Evolutionary conservation across 805 yeast genomes (phyloP).

Genomic region (Saccharomyces paradoxus): DNA sequence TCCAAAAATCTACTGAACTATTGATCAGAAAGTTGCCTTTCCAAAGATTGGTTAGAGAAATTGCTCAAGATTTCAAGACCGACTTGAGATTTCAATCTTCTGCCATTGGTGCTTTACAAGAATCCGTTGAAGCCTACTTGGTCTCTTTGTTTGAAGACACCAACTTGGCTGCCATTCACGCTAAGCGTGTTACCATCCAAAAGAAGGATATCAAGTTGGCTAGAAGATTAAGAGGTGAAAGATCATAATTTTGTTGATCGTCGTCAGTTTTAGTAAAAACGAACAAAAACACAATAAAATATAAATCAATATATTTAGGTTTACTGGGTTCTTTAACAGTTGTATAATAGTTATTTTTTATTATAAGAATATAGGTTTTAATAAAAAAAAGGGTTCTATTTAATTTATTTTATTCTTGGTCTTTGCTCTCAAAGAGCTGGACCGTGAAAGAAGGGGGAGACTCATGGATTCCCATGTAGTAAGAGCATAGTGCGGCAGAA

Average conservation of each 20-base stretch:
- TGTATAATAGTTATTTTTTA: background rate
- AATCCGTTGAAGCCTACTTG: slow-evolving; percentile 96
- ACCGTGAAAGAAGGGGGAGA: background rate
- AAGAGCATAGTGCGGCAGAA: background rate
- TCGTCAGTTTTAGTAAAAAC: background rate
- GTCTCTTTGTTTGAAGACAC: slow-evolving; percentile 96
- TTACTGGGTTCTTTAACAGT: background rate
- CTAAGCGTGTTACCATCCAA: slow-evolving; percentile 97
- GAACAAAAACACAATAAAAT: background rate
- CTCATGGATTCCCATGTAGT: background rate
- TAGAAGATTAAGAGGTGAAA: slow-evolving; percentile 95
- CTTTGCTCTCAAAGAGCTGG: background rate
- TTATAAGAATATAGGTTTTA: background rate
- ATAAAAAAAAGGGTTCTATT: background rate
- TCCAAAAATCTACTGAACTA: slow-evolving; percentile 92
- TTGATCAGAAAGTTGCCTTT: slow-evolving; percentile 94
- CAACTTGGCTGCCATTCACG: slow-evolving; percentile 96
- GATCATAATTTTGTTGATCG: slow-evolving; percentile 45
- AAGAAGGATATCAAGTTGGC: slow-evolving; percentile 98
- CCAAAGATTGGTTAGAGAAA: slow-evolving; percentile 94
- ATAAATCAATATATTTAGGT: background rate
- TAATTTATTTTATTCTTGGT: background rate
- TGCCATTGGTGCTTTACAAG: slow-evolving; percentile 96
- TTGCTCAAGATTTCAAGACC: slow-evolving; percentile 88
- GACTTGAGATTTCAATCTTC: slow-evolving; percentile 95